These are phyloP conservation scores for Diaporthe caulivora DNA, from an alignment of 2,329 filamentous ascomycete genomes.

Conservation along the genomic window DNA sequence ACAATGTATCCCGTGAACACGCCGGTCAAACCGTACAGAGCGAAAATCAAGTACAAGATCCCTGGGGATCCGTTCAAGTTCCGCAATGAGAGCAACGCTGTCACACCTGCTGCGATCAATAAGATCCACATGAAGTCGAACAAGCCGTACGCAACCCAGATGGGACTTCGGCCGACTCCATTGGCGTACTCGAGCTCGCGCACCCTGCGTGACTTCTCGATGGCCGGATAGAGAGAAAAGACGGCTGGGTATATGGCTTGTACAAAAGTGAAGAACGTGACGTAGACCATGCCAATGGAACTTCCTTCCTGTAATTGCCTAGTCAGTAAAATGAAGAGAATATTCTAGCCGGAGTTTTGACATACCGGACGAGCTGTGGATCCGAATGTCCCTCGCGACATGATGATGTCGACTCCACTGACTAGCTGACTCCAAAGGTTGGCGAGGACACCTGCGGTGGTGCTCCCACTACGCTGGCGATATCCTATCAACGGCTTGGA, in stretches of 20 bases:
- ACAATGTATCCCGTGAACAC: neutral
- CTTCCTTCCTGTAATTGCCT: neutral
- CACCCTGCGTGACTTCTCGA: neutral
- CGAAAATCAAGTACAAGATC: neutral
- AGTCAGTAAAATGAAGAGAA: neutral
- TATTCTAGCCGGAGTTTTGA: neutral
- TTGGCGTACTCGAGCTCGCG: neutral
- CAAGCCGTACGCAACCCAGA: neutral
- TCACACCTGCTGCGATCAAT: neutral
- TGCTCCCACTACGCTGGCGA: neutral
- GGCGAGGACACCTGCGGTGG: neutral
- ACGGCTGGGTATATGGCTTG: neutral
- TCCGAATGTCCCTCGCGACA: slow-evolving; percentile 5
- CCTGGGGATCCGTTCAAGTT: neutral
- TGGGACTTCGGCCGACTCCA: neutral
- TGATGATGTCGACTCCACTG: slow-evolving; percentile 2
- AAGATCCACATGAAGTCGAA: neutral
- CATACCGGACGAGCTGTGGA: neutral
- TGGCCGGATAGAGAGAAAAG: neutral
- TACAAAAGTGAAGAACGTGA: neutral
- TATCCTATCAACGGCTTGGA: neutral
- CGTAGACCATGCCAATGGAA: neutral
- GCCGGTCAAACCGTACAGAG: slow-evolving; percentile 5
- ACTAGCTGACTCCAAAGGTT: neutral
- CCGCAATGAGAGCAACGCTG: neutral